Percentiles rank a stretch among this genome's conserved stretches.
Evolutionary conservation across 2,329 filamentous ascomycete species (phyloP).

Genomic region (Sporothrix inflata): DNA sequence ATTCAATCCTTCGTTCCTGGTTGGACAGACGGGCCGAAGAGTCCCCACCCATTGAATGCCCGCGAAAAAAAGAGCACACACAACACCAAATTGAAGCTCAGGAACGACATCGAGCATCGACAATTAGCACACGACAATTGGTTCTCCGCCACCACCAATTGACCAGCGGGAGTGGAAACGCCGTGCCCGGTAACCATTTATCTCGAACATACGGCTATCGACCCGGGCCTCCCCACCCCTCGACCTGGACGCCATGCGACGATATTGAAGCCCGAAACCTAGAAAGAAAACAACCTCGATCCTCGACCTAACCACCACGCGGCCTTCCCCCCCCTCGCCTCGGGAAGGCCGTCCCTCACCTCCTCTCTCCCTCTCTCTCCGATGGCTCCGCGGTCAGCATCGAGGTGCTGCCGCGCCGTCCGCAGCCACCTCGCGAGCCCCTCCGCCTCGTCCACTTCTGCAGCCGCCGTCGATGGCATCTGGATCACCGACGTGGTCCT

Average conservation of each 20-base stretch:
- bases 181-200: not conserved
- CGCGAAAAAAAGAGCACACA: conserved; percentile 20
- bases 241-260: not conserved
- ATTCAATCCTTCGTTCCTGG: conserved; percentile 11
- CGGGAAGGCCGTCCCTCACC: conserved; percentile 21
- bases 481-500: conserved; percentile 65
- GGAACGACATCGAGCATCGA: not conserved
- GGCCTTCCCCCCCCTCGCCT: not conserved
- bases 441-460: conserved; percentile 41
- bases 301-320: not conserved
- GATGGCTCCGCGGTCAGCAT: conserved; percentile 20
- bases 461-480: conserved; percentile 46
- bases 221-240: not conserved
- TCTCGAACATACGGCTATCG: no score
- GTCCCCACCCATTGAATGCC: not conserved
- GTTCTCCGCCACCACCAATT: conserved; percentile 1
- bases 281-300: not conserved
- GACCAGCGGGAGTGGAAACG: not conserved
- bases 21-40: conserved; percentile 1
- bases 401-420: not conserved
- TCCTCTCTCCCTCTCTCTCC: conserved; percentile 25
- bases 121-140: not conserved
- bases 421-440: conserved; percentile 48
- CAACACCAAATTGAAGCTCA: conserved; percentile 8
- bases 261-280: not conserved